Base-by-base conservation (phyloP, 2,329 filamentous ascomycete species). In the Talaromyces piceae region DNA sequence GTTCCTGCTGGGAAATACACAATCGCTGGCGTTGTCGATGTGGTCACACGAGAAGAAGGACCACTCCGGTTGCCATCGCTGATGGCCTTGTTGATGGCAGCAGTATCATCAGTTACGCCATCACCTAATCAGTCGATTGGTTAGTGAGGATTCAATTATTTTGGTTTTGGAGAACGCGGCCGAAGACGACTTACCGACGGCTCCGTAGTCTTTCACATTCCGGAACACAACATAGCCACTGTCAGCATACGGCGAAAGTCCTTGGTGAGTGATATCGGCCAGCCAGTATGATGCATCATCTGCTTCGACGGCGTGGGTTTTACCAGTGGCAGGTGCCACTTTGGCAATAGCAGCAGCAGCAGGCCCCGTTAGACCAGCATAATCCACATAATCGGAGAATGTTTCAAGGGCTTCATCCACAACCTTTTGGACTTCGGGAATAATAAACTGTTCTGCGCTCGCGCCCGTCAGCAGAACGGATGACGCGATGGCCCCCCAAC, bases 1-100 rank as follows among this genome's bases (percentile, higher is more conserved):
- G 75, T 82, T 41, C 80, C 81, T 13, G 73, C 71, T 3, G 76
- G 78, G 57, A 80, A 80, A 61, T 80, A 81, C n/a, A 82, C 73
- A 20, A 79, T 64, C 2, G 77, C 77, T 2, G 79, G 78, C 2
- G 74, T 76, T 1, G 67, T 76, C 0, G 79, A 80, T 4, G 73
- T 66, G n/a, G 66, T 65, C 30, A 62, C 50, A 57, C 69, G 69
- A 47, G 58, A 61, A 18, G 63, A 57, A 22, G 70, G 75, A 4
- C 65, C 69, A 56, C 71, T 78, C 4, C 76, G 69, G 30, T 67
- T 62, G 12, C 75, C 76, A 18, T 55, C 61, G 54, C 66, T 71
- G 53, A 77, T 76, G 31, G 74, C 74, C 6, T 54, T 48, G 31
- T 76, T 73, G 61, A 83, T 82, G 4, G 79, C 79, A 8, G 67